A percentile compares a stretch with the other conserved stretches of the same genome.
Conservation (phyloP, 305 asterid species). For the Nicotiana rustica region DNA sequence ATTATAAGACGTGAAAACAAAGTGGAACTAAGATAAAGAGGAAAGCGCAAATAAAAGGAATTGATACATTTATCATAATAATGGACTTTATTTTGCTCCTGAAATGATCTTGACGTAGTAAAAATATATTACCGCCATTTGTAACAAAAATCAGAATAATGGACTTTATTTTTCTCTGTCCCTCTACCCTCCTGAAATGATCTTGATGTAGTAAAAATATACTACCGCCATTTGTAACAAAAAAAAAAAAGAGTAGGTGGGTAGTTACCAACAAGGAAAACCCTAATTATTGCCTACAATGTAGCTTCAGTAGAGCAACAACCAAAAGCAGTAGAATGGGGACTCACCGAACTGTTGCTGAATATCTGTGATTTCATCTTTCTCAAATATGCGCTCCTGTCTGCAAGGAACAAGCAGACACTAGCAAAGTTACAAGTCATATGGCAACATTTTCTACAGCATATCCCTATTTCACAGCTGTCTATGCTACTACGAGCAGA, state of each 20-base stretch:
- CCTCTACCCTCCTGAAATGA: neutral
- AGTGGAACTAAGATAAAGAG: neutral
- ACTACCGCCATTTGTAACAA: neutral
- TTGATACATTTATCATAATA: neutral
- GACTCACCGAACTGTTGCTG: constrained; percentile 89
- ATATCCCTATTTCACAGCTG: neutral
- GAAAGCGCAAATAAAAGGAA: neutral
- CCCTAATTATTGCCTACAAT: neutral
- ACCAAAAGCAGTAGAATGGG: constrained; percentile 23
- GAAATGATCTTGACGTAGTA: neutral
- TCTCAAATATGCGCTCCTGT: constrained; percentile 62
- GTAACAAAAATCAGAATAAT: neutral
- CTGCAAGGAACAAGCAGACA: constrained; percentile 49
- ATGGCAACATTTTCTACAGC: neutral
- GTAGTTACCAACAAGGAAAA: constrained; percentile 9
- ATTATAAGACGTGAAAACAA: constrained; percentile 10
- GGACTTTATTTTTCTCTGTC: neutral
- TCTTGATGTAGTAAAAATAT: neutral
- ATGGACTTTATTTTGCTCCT: neutral
- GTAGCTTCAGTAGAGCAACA: constrained; percentile 5
- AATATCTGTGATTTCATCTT: constrained; percentile 81
- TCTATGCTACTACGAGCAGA: constrained; percentile 14
- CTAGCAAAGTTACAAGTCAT: constrained; percentile 28
- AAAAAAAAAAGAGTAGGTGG: neutral
- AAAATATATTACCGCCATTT: neutral